Evolutionary conservation across 2,329 filamentous ascomycete genomes (phyloP), one percentile per base, ranked within the genome.

Genomic region (Orbilia javanica): DNA sequence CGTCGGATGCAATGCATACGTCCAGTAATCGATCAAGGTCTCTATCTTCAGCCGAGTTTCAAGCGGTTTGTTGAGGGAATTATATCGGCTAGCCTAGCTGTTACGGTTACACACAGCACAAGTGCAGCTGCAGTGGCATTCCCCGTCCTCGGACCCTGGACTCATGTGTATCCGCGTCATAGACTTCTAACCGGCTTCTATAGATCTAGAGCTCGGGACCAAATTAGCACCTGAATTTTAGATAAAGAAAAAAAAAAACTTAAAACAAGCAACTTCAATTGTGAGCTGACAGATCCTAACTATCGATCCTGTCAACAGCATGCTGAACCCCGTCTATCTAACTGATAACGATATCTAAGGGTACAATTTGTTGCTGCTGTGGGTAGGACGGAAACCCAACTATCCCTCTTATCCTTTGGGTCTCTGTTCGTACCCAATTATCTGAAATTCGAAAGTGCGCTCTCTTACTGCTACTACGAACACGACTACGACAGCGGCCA

Each of bases 51-150:
- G 34, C 55, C 55, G 55, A 60, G 15, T 11, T n/a, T 3, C 20
- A 50, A 50, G 55, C 55, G 55, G 53, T 34, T 60, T 8, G n/a
- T 60, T 60, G 55, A 60, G 55, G 55, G 55, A 60, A 60, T 60
- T 60, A 27, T 39, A 60, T 60, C 34, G 34, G 20, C 42, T 60
- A 27, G 11, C 18, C 42, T 60, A 27, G 11, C 18, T 50, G 42
- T 44, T 44, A 44, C 42, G 42, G 50, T 60, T 60, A 60, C 55
- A 60, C 55, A 60, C n/a, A n/a, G n/a, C n/a, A n/a, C n/a, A n/a
- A n/a, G n/a, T n/a, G n/a, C n/a, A n/a, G n/a, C 7, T 60, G 55
- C 55, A 60, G 11, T 42, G 55, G 55, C 31, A 60, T 8, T 3
- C 34, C 42, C 55, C 55, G 52, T 42, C 25, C 15, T 18, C 15